phyloP scores from a whole-genome alignment of 1,284 basidiomycete species.

The Ceratobasidium sp. region DNA sequence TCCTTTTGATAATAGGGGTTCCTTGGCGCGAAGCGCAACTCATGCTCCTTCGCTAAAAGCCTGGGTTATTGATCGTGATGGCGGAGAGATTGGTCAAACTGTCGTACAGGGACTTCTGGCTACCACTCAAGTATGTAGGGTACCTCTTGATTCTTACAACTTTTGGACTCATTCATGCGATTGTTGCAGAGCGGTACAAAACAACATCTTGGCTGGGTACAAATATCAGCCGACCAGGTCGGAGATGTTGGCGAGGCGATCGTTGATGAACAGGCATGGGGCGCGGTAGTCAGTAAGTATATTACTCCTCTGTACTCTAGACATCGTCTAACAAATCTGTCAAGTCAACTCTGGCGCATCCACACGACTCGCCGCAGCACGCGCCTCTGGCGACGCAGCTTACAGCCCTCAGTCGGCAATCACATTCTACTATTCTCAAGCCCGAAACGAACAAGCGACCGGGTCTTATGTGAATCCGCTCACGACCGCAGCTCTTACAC shows the following conservation, averaged over 20 bases:
- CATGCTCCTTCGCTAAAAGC: constrained; percentile 58
- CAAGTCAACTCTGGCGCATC: constrained; percentile 58
- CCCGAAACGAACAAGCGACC: constrained; percentile 59
- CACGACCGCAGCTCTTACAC: constrained; percentile 51
- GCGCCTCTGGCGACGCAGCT: constrained; percentile 55
- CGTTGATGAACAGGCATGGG: constrained; percentile 58
- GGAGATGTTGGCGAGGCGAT: constrained; percentile 56
- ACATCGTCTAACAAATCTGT: neutral
- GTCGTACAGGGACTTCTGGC: constrained; percentile 56
- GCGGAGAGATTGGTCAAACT: constrained; percentile 59
- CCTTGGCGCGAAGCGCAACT: constrained; percentile 38
- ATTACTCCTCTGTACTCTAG: too few species aligned
- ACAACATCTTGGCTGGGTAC: constrained; percentile 57
- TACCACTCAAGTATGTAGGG: constrained; percentile 49
- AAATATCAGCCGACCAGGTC: constrained; percentile 52
- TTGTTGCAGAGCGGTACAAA: constrained; percentile 51
- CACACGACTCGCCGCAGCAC: constrained; percentile 54
- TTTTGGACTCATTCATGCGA: neutral
- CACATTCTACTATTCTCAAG: constrained; percentile 59
- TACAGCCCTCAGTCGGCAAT: constrained; percentile 58
- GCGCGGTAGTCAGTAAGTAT: constrained; percentile 59
- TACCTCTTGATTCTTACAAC: too few species aligned
- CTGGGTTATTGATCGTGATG: constrained; percentile 65
- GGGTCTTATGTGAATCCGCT: constrained; percentile 57
- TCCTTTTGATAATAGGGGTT: constrained; percentile 39